Percentiles rank a stretch among this genome's conserved stretches.
Conservation (phyloP, 768 basidiomycete species). For the Boletellus emodensis region DNA sequence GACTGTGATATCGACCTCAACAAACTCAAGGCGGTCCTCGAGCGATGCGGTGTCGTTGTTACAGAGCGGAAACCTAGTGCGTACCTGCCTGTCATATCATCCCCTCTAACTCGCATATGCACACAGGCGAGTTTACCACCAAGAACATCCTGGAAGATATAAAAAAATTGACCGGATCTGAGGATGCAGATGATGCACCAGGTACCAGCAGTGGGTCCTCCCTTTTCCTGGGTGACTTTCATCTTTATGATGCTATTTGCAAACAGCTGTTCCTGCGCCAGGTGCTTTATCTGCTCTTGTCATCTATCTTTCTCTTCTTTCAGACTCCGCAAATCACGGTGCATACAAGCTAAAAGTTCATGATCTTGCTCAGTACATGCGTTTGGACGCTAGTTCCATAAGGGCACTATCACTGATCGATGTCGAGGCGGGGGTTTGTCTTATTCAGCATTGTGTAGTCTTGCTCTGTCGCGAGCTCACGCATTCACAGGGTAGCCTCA, state of each 20-base stretch:
- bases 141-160: slow-evolving; percentile 81
- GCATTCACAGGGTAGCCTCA: slow-evolving; percentile 46
- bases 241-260: not conserved
- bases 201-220: slow-evolving; percentile 8
- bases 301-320: slow-evolving; percentile 73
- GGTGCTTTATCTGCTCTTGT: slow-evolving; percentile 79
- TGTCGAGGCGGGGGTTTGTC: slow-evolving; percentile 42
- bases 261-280: slow-evolving; percentile 68
- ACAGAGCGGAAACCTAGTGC: slow-evolving; percentile 86
- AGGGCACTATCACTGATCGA: slow-evolving; percentile 86
- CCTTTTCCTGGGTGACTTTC: not conserved
- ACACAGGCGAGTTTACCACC: slow-evolving; percentile 75
- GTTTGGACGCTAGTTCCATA: slow-evolving; percentile 90
- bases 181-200: slow-evolving; percentile 22
- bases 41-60: slow-evolving; percentile 85
- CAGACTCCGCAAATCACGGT: slow-evolving; percentile 74
- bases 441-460: no score
- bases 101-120: not conserved
- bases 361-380: slow-evolving; percentile 93
- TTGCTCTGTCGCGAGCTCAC: not conserved
- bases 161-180: slow-evolving; percentile 36
- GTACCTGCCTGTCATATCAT: slow-evolving; percentile 17
- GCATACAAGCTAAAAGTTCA: slow-evolving; percentile 81
- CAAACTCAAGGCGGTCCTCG: slow-evolving; percentile 81
- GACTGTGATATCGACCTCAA: slow-evolving; percentile 85